These are phyloP conservation scores for Fusarium nurragi DNA, from an alignment of 2,329 filamentous ascomycete species.

Conservation along the genomic window DNA sequence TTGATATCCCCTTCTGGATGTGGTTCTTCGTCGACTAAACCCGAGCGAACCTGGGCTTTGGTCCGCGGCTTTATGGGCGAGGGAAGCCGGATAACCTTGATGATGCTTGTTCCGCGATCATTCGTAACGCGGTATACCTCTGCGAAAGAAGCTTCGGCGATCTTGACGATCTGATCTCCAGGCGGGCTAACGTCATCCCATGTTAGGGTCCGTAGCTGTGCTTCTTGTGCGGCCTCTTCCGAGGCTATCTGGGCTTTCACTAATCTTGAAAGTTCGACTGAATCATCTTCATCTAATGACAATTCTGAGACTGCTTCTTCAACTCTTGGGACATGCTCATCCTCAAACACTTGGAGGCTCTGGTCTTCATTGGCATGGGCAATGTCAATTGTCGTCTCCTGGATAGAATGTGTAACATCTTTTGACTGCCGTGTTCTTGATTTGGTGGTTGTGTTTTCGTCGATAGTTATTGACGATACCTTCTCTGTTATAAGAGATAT, in stretches of 20 bases:
- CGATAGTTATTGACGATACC: slow-evolving; percentile 47
- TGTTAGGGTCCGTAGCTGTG: slow-evolving; percentile 55
- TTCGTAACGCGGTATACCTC: slow-evolving; percentile 73
- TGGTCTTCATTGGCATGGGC: slow-evolving; percentile 3
- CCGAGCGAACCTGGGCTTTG: slow-evolving; percentile 62
- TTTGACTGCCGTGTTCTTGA: slow-evolving; percentile 28
- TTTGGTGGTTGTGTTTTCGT: slow-evolving; percentile 26
- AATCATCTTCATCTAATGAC: slow-evolving; percentile 5
- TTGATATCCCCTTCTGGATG: slow-evolving; percentile 64
- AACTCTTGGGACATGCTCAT: background rate
- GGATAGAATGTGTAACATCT: slow-evolving; percentile 3
- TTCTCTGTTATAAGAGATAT: slow-evolving; percentile 50
- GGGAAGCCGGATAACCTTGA: slow-evolving; percentile 69
- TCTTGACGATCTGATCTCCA: slow-evolving; percentile 66
- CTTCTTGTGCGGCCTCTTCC: slow-evolving; percentile 38
- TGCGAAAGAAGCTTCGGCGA: slow-evolving; percentile 73
- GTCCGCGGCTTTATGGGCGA: slow-evolving; percentile 68
- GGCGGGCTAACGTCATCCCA: slow-evolving; percentile 68
- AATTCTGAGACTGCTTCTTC: slow-evolving; percentile 5
- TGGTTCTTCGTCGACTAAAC: slow-evolving; percentile 67
- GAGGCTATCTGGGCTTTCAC: slow-evolving; percentile 18
- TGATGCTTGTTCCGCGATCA: slow-evolving; percentile 68
- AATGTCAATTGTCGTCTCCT: slow-evolving; percentile 23
- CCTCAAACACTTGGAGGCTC: background rate
- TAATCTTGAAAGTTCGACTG: background rate